Conservation (phyloP, 2,329 filamentous ascomycete genomes). For the Diaporthe amygdali region DNA sequence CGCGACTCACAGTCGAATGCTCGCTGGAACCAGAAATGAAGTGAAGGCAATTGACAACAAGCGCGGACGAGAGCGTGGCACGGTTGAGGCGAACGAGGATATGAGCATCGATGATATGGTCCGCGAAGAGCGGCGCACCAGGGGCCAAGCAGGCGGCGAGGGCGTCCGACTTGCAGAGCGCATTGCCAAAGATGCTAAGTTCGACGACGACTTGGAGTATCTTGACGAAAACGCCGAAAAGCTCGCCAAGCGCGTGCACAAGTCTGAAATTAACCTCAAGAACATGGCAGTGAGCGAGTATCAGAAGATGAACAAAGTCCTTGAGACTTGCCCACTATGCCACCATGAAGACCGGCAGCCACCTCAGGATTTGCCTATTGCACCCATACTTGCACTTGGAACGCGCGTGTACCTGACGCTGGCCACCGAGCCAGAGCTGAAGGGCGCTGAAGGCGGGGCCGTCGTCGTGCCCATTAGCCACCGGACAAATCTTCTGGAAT, state of each 20-base stretch:
- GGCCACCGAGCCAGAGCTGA: constrained; percentile 87
- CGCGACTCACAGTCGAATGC: constrained; percentile 87
- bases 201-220: constrained; percentile 92
- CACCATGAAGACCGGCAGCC: constrained; percentile 81
- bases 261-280: constrained; percentile 85
- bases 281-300: constrained; percentile 88
- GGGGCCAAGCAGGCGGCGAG: constrained; percentile 78
- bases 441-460: constrained; percentile 71
- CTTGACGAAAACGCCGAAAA: constrained; percentile 96
- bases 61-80: constrained; percentile 81
- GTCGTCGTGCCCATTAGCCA: constrained; percentile 91
- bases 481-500: constrained; percentile 89
- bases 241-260: constrained; percentile 85
- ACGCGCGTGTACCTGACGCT: constrained; percentile 89
- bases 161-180: constrained; percentile 84
- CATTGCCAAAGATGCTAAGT: constrained; percentile 92
- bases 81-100: constrained; percentile 89
- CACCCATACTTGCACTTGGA: constrained; percentile 83
- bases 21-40: constrained; percentile 76
- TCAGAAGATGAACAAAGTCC: constrained; percentile 83
- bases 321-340: constrained; percentile 89
- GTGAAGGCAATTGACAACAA: constrained; percentile 80
- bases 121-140: constrained; percentile 87
- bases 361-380: constrained; percentile 71
- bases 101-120: constrained; percentile 99